A percentile compares a stretch with the other conserved stretches of the same genome.
Conservation (phyloP, 306 rosid genomes). For the Purshia tridentata region DNA sequence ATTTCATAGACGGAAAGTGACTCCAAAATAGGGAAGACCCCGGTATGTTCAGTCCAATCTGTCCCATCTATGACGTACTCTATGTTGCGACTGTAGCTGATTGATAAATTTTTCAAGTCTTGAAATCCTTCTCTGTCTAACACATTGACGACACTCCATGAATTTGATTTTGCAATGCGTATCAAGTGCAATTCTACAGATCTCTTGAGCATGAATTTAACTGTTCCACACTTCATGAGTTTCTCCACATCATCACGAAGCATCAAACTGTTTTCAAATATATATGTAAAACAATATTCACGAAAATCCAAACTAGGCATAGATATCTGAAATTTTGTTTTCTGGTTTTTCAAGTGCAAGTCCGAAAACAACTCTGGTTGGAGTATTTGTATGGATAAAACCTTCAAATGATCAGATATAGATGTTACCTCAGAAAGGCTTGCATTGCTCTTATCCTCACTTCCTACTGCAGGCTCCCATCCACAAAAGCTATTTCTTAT, state of each 20-base stretch:
- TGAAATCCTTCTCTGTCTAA: no score
- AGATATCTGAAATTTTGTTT: not conserved
- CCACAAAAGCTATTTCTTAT: not conserved
- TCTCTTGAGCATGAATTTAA: no score
- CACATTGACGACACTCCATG: no score
- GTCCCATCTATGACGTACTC: not conserved
- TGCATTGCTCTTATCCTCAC: not conserved
- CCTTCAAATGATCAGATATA: not conserved
- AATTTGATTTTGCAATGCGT: no score
- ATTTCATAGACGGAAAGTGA: fast-evolving
- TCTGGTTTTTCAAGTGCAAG: no score
- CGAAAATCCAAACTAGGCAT: no score
- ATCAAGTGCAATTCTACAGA: no score
- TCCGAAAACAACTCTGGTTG: not conserved
- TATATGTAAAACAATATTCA: no score
- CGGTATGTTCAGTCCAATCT: not conserved
- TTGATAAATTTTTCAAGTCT: no score
- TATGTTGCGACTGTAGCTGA: fast-evolving
- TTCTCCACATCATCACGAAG: no score
- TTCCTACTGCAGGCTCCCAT: not conserved
- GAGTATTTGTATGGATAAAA: fast-evolving
- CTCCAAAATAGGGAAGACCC: not conserved
- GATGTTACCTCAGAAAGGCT: not conserved
- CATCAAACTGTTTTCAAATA: no score
- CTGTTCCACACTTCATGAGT: no score